Conservation (phyloP, 164 flowering plant species). For the Piper betle region DNA sequence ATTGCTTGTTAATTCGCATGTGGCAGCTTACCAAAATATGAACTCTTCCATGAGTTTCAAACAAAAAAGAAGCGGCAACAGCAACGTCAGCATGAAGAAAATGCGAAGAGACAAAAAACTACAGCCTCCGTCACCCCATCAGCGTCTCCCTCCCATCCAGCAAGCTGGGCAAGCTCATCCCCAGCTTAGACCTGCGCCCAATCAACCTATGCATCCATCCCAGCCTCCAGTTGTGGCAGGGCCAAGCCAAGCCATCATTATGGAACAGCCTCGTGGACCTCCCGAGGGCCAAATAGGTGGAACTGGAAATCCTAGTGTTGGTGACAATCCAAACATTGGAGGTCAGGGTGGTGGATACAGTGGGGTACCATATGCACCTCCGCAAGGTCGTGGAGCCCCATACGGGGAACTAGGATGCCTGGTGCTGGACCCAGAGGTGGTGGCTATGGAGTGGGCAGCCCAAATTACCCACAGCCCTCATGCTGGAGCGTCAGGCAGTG, state of each 20-base stretch:
- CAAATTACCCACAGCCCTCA: slow-evolving; percentile 54
- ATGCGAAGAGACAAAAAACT: slow-evolving; percentile 74
- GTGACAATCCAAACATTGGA: slow-evolving; percentile 53
- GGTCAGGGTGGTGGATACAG: slow-evolving; percentile 57
- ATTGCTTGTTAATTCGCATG: neutral
- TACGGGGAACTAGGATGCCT: slow-evolving; percentile 54
- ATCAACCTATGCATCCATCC: slow-evolving; percentile 40
- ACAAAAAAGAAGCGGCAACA: slow-evolving; percentile 87
- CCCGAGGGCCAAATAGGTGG: slow-evolving; percentile 61
- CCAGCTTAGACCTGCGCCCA: slow-evolving; percentile 53
- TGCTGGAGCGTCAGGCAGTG: slow-evolving; percentile 41
- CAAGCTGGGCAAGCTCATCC: slow-evolving; percentile 63
- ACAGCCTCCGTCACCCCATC: slow-evolving; percentile 65
- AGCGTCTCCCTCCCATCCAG: slow-evolving; percentile 76
- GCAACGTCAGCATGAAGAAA: slow-evolving; percentile 44
- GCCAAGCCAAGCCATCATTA: slow-evolving; percentile 48
- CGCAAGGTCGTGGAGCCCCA: slow-evolving; percentile 70
- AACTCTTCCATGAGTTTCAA: slow-evolving; percentile 95
- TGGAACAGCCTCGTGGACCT: slow-evolving; percentile 70
- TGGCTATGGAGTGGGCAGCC: slow-evolving; percentile 46
- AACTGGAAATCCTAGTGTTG: slow-evolving; percentile 57
- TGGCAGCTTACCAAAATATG: slow-evolving; percentile 75
- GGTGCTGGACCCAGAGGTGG: slow-evolving; percentile 45
- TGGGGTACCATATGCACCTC: slow-evolving; percentile 56
- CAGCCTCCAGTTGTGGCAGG: slow-evolving; percentile 57